Base-by-base conservation (phyloP, 805 yeast species). In the Candida alai region DNA sequence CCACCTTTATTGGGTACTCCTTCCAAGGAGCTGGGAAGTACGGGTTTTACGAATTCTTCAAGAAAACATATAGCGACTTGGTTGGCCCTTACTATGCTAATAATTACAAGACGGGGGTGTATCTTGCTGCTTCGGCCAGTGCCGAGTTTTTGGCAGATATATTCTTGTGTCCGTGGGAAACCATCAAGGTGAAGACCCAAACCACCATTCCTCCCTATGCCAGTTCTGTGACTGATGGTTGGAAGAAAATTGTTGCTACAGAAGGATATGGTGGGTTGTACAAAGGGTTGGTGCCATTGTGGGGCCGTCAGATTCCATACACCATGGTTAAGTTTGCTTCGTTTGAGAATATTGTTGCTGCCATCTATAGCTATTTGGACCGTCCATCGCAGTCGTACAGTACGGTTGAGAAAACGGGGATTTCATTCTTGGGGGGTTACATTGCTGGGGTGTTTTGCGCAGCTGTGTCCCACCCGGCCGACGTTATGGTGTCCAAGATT, bases 401-500 rank as follows among this genome's bases (percentile, higher is more conserved):
- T 9, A 60, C 79, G 27, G 46, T 80, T 27, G 81, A 82, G 52
- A 97, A 93, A 64, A 90, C 96, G 15, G 95, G 96, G 33, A 95
- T 93, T 25, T 86, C 96, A 16, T 93, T 90, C 68, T 68, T 80
- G 30, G 96, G 96, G 60, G 97, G 98, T 58, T 90, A 90, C 67
- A 76, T 90, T 55, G 98, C 97, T 8, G 98, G 97, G 80, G 80
- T 93, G 36, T 77, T 89, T 68, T 90, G 97, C 70, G 97, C 98
- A 6, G 67, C 84, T 34, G 93, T 89, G 12, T 89, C 97, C 18
- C 97, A 93, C 60, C 98, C 98, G 14, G 97, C 97, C n/a, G 98
- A 90, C 62, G 97, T 90, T 21, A 81, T 93, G 95, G 97, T 90
- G 17, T 84, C 95, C 31, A 85, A 88, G 73, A 78, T 93, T 52